Base-by-base conservation (phyloP, 2,329 filamentous ascomycete genomes). In the Xylaria sp. region DNA sequence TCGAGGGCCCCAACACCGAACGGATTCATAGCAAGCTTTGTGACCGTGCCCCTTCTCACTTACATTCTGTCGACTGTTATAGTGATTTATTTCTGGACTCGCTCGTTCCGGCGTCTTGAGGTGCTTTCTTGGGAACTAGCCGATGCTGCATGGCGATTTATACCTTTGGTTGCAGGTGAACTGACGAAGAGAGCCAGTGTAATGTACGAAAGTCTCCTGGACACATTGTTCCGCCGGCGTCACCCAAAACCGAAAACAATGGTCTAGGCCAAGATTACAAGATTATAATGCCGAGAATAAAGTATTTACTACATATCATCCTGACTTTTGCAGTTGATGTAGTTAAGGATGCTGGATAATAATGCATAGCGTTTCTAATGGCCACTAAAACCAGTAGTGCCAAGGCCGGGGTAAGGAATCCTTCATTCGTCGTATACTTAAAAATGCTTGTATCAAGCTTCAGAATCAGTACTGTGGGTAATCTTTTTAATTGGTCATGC, bases 1-100 rank as follows among this genome's bases (percentile, higher is more conserved):
- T 68, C 62, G 2, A 13, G 15, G n/a, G 36, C 2, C 15, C 9
- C 53, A n/a, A 48, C 40, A 23, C 68, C 65, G 4, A 63, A 46
- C 26, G 68, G 51, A 6, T 70, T 70, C 23, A 56, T 44, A 20
- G 59, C 31, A 13, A 70, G 68, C 51, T 70, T 68, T 38, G 44
- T 65, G 4, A 31, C 33, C 3, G 68, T 68, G 23, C 68, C 68
- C 33, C n/a, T 65, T 23, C 28, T 68, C 17, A 70, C 68, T 11
- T 70, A 68, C 38, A 6, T 63, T 11, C 28, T 70, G 13, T 65
- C 66, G 23, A 38, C 62, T 7, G 53, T 40, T 5, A 57, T 65
- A 6, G 38, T 68, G 20, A 26, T 65, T 1, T 68, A 57, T 42
- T 56, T 68, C 11, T 68, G 66, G 66, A 38, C 40, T 42, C 62